Conservation (phyloP, 176 grass and related monocot genomes). For the Aegilops longissima region DNA sequence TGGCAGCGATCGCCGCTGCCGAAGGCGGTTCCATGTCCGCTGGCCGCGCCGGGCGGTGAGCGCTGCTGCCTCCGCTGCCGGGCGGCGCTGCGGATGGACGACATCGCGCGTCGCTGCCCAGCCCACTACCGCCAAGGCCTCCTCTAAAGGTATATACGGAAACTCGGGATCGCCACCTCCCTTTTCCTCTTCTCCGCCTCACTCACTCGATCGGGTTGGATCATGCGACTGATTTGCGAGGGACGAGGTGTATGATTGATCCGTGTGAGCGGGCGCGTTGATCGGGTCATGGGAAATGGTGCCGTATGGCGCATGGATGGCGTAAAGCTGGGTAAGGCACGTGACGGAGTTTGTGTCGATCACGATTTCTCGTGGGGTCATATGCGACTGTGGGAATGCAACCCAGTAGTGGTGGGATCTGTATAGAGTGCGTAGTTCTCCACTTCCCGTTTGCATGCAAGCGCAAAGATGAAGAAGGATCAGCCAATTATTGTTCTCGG, state of each 20-base stretch:
- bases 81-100: slow-evolving; percentile 68
- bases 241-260: neutral
- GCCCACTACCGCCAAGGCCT: slow-evolving; percentile 39
- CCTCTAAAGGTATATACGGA: slow-evolving; percentile 28
- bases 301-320: slow-evolving; percentile 23
- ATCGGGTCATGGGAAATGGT: slow-evolving; percentile 2
- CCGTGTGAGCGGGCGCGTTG: neutral
- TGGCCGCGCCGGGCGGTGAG: too few relatives aligned
- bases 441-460: slow-evolving; percentile 29
- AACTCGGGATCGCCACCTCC: neutral
- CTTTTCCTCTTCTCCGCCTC: neutral
- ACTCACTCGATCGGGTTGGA: slow-evolving; percentile 1
- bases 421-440: neutral
- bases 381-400: neutral
- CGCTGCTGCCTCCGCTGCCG: neutral
- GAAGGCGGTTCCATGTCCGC: slow-evolving; percentile 33
- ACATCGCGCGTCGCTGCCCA: slow-evolving; percentile 49
- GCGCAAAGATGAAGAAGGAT: slow-evolving; percentile 6
- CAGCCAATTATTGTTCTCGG: neutral
- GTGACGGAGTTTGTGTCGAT: slow-evolving; percentile 12
- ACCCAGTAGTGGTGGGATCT: neutral
- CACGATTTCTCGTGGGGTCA: slow-evolving; percentile 7
- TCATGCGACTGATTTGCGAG: neutral
- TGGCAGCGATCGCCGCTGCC: slow-evolving; percentile 18
- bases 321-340: slow-evolving; percentile 13